phyloP scores from a whole-genome alignment of 345 rosid genomes.

The Eucalyptus erythrocorys region DNA sequence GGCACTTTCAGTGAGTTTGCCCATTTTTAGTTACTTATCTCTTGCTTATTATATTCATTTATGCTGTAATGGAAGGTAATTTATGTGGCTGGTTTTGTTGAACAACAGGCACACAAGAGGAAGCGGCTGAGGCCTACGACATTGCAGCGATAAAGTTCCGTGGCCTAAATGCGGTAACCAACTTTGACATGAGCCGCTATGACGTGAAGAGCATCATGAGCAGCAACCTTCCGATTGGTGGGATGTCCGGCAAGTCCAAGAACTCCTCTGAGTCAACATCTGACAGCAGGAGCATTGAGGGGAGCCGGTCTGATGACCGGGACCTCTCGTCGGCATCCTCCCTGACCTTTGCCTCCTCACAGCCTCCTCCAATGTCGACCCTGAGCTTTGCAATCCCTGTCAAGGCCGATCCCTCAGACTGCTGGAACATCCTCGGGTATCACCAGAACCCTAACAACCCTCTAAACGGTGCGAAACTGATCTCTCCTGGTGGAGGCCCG shows the following conservation, averaged over 20 bases:
- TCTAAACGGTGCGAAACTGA: background rate
- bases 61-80: background rate
- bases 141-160: constrained; percentile 94
- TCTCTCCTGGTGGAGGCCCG: background rate
- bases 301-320: constrained; percentile 24
- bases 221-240: constrained; percentile 81
- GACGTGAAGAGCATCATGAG: constrained; percentile 80
- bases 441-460: constrained; percentile 2
- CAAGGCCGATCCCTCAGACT: constrained; percentile 48
- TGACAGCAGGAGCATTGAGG: constrained; percentile 22
- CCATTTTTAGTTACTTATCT: background rate
- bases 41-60: background rate
- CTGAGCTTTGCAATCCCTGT: constrained; percentile 52
- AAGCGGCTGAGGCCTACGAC: constrained; percentile 97
- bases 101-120: constrained; percentile 75
- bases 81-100: background rate
- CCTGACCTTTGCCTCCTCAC: constrained; percentile 15
- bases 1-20: constrained; percentile 81
- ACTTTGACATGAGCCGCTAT: constrained; percentile 88
- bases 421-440: constrained; percentile 52
- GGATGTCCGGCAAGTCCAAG: constrained; percentile 36
- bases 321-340: constrained; percentile 44
- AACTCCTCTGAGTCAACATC: constrained; percentile 31
- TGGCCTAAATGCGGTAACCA: constrained; percentile 84
- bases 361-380: constrained; percentile 3